Percentiles rank a stretch among this genome's conserved stretches.
phyloP scores from a whole-genome alignment of 257 asterid species.

The Penstemon barbatus region DNA sequence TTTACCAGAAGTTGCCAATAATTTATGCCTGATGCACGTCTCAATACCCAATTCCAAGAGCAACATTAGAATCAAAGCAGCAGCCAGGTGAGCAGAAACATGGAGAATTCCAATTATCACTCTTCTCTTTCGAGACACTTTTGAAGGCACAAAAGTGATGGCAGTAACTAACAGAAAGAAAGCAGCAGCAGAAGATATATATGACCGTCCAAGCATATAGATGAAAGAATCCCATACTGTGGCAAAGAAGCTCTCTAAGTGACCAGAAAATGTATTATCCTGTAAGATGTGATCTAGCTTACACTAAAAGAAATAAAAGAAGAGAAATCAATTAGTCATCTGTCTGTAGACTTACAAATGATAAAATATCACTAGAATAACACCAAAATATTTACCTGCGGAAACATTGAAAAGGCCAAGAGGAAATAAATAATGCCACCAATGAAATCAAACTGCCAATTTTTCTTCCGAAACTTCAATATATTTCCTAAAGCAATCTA shows the following conservation, averaged over 20 bases:
- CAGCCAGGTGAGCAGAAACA: constrained; percentile 84
- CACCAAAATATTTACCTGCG: constrained; percentile 58
- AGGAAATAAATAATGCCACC: constrained; percentile 92
- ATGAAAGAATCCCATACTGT: constrained; percentile 83
- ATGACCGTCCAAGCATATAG: constrained; percentile 74
- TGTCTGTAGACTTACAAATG: not conserved
- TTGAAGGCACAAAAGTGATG: constrained; percentile 80
- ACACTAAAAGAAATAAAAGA: constrained; percentile 66
- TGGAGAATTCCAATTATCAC: constrained; percentile 78
- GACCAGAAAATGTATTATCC: constrained; percentile 84
- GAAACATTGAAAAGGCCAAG: constrained; percentile 93
- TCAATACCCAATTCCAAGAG: constrained; percentile 91
- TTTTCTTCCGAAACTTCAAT: constrained; percentile 95
- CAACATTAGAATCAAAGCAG: constrained; percentile 91
- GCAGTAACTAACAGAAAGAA: constrained; percentile 66
- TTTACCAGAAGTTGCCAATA: constrained; percentile 88
- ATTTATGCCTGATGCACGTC: constrained; percentile 80
- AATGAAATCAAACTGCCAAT: constrained; percentile 96
- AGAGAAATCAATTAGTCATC: constrained; percentile 30
- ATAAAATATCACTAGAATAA: not conserved
- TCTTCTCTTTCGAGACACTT: constrained; percentile 74
- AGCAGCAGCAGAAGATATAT: constrained; percentile 78
- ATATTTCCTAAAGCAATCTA: constrained; percentile 99
- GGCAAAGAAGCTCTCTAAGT: constrained; percentile 72
- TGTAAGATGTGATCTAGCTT: constrained; percentile 86